Base-by-base conservation (phyloP, 768 basidiomycete genomes). In the Russula vinacea region DNA sequence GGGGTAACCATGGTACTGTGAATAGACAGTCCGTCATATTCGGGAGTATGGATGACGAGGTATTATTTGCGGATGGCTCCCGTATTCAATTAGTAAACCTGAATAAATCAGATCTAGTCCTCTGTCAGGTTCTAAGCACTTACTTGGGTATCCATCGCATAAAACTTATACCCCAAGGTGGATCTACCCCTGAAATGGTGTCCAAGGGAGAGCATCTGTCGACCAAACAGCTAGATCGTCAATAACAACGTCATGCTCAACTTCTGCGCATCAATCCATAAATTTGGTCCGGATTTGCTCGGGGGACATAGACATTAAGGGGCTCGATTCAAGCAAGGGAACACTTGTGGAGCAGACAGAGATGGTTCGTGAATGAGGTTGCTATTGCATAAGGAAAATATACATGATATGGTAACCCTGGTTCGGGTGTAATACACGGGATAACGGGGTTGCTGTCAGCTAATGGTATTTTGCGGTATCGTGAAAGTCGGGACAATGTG, bases 1-100 rank as follows among this genome's bases (percentile, higher is more conserved):
- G 56, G 56, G 35, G 71, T 42, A 3, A 66, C 45, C 72, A 71
- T 72, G 5, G 22, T 40, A 51, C 42, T 44, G 13, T 26, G 22
- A 47, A 22, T 24, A 47, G 40, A 40, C 14, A 40, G 45, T 11
- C 45, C 22, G 4, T 24, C 22, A 24, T n/a, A 19, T 44, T 19
- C 42, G n/a, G 8, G 42, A n/a, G 42, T 19, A n/a, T 44, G 4
- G 17, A n/a, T 19, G 19, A 19, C 19, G 35, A 35, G 35, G 35
- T 29, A 2, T 29, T 29, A 10, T 42, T 42, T 42, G 44, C n/a
- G n/a, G n/a, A n/a, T n/a, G 7, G 47, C 5, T 24, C 22, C 3
- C 14, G 14, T 5, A 22, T 9, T 1, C 11, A 47, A 22, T 22
- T 22, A 10, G 24, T 13, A 24, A 22, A 4, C 47, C 13, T 11